Percentiles rank a stretch among this genome's conserved stretches.
phyloP scores from a whole-genome alignment of 352 stramenopile genomes.

The Detonula confervacea region DNA sequence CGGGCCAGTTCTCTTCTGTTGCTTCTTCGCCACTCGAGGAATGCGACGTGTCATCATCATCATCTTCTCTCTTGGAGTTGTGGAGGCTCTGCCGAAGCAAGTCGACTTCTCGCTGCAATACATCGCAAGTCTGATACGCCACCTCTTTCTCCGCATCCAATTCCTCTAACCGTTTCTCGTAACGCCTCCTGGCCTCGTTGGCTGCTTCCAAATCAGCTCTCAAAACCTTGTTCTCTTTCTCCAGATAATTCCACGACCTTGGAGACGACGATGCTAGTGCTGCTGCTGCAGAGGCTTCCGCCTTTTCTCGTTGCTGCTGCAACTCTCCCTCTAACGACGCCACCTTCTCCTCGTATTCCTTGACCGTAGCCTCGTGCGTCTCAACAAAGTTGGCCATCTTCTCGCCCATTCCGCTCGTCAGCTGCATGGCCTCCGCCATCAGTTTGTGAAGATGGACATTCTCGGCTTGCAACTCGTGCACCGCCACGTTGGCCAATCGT shows the following conservation, averaged over 20 bases:
- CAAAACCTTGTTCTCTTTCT: slow-evolving; percentile 6
- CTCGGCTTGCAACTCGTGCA: slow-evolving; percentile 12
- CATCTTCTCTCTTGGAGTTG: too few relatives aligned
- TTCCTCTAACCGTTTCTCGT: background rate
- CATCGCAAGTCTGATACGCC: slow-evolving; percentile 5
- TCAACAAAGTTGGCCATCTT: slow-evolving; percentile 25
- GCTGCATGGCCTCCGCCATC: slow-evolving; percentile 21
- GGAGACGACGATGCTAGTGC: too few relatives aligned
- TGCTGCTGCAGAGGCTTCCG: background rate
- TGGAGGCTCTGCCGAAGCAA: too few relatives aligned
- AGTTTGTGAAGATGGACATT: slow-evolving; percentile 24
- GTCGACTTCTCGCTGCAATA: slow-evolving; percentile 17
- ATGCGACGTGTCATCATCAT: too few relatives aligned
- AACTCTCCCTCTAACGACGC: slow-evolving; percentile 1
- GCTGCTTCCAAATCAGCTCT: too few relatives aligned
- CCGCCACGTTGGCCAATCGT: too few relatives aligned
- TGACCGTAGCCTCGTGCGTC: slow-evolving; percentile 21
- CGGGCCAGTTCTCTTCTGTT: too few relatives aligned
- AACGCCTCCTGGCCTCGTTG: slow-evolving; percentile 2
- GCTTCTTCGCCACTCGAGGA: too few relatives aligned
- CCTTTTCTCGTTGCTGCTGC: background rate
- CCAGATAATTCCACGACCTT: background rate
- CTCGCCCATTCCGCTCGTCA: slow-evolving; percentile 17
- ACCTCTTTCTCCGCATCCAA: slow-evolving; percentile 6
- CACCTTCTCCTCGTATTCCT: slow-evolving; percentile 20